phyloP scores from a whole-genome alignment of 2,329 filamentous ascomycete species.

The Ophiostoma sp. region DNA sequence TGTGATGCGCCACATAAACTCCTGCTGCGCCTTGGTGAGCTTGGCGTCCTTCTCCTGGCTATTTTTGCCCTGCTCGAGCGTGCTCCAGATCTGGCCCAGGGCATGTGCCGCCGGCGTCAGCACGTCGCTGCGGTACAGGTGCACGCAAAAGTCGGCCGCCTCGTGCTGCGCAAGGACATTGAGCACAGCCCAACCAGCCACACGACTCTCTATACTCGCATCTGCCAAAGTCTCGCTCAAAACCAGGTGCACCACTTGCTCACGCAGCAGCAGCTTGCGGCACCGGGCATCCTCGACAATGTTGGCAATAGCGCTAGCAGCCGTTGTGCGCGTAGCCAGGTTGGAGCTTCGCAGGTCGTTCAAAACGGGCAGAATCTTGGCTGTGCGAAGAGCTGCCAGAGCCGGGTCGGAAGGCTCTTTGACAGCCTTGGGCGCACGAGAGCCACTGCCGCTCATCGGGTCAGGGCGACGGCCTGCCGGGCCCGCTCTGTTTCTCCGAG shows the following conservation, averaged over 20 bases:
- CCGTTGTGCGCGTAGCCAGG: constrained; percentile 58
- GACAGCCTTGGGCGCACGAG: constrained; percentile 47
- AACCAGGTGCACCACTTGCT: constrained; percentile 64
- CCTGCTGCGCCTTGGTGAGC: constrained; percentile 54
- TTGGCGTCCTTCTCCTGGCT: constrained; percentile 35
- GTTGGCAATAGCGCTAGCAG: constrained; percentile 61
- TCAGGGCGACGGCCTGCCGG: constrained; percentile 53
- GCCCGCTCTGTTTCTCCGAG: constrained; percentile 50
- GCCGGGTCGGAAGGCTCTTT: constrained; percentile 65
- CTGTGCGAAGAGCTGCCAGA: constrained; percentile 62
- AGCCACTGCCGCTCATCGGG: constrained; percentile 43
- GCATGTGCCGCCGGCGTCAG: constrained; percentile 62
- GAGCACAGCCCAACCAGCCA: constrained; percentile 68
- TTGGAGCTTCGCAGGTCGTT: constrained; percentile 61
- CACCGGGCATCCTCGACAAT: constrained; percentile 62
- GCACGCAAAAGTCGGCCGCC: constrained; percentile 65
- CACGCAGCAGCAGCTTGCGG: constrained; percentile 64
- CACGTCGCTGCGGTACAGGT: constrained; percentile 62
- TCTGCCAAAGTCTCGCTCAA: constrained; percentile 66
- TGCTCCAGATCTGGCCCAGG: constrained; percentile 50
- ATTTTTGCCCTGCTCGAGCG: constrained; percentile 26
- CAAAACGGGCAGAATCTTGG: constrained; percentile 64
- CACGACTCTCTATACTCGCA: constrained; percentile 60
- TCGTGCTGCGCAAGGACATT: constrained; percentile 62
- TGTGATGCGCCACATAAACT: constrained; percentile 55